Base-by-base conservation (phyloP, 1,139 yeast species). In the Petasospora rhodanensis region DNA sequence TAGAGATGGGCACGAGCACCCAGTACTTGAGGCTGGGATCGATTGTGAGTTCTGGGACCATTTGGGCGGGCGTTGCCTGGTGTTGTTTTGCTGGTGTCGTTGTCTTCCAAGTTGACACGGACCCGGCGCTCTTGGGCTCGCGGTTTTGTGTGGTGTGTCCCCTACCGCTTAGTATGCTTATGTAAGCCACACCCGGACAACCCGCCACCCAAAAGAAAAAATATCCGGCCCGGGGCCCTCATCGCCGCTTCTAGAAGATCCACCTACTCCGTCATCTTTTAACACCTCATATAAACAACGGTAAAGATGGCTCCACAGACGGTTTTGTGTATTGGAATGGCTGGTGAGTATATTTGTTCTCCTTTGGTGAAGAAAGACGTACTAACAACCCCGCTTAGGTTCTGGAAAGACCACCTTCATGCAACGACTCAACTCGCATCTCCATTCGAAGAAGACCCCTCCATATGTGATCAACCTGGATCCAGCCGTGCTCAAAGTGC, bases 381-480 rank as follows among this genome's bases (percentile, higher is more conserved):
- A 12, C 32, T 28, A 28, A 27, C 29, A 18, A 5, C 9, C 17
- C 5, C 4, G 6, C n/a, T 7, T 19, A 38, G 56, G 66, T 26
- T 79, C 94, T 33, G 98, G 99, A 51, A 93, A 93, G 62, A 91
- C 99, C 63, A 93, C 98, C 4, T 91, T 93, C 58, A 81, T 93
- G 87, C 99, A 93, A 58, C 67, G 98, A 42, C 65, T 93, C 39
- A 91, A 89, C 61, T 76, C 96, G 2, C 95, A 91, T 56, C 66
- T 91, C 26, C 95, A 89, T 52, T 43, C 83, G 26, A 69, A 78
- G 45, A 64, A 73, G 37, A 66, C 73, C 37, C 73, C 81, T 7
- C 91, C 93, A 10, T 93, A 93, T 59, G 94, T 91, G 23, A 76
- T 93, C 42, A 93, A 93, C 55, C 67, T 93, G 32, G 99, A 93